Conservation (phyloP, 176 grass and related monocot species). For the Calamus simplicifolius region DNA sequence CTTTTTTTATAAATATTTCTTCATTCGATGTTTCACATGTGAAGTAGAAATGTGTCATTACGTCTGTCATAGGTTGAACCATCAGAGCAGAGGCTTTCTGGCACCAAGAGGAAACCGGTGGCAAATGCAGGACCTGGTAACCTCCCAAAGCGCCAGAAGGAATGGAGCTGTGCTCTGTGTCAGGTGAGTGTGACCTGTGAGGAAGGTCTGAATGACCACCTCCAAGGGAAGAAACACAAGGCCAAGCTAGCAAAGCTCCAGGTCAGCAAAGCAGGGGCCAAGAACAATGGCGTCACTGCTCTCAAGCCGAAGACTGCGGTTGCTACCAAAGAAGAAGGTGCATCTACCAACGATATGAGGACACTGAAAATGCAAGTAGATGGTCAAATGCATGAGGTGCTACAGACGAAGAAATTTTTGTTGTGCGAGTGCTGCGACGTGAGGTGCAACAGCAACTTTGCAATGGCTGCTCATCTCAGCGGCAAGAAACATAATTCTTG, state of each 20-base stretch:
- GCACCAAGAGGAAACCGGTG: conserved; percentile 22
- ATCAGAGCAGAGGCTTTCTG: conserved; percentile 2
- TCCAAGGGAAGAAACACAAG: conserved; percentile 28
- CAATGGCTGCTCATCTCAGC: conserved; percentile 35
- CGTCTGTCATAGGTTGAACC: conserved; percentile 24
- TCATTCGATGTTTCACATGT: no score
- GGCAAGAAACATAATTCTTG: conserved; percentile 28
- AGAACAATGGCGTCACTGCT: neutral
- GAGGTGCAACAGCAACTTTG: conserved; percentile 10
- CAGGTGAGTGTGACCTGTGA: conserved; percentile 37
- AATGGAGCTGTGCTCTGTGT: conserved; percentile 39
- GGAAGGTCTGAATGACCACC: conserved; percentile 17
- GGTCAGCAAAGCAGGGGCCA: neutral
- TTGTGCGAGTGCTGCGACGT: conserved; percentile 38
- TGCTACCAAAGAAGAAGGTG: neutral
- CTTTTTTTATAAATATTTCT: no score
- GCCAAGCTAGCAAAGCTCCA: conserved; percentile 22
- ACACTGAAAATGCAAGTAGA: conserved; percentile 33
- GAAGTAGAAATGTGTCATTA: conserved; percentile 10
- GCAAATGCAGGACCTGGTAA: neutral
- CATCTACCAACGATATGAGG: conserved; percentile 4
- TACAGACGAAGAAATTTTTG: conserved; percentile 23
- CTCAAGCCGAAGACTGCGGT: neutral
- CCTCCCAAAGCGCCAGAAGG: conserved; percentile 7
- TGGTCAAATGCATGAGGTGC: conserved; percentile 26